Percentiles rank a stretch among this genome's conserved stretches.
Evolutionary conservation across 495 filamentous ascomycete genomes (phyloP).

Genomic region (Penicillium psychrofluorescens): DNA sequence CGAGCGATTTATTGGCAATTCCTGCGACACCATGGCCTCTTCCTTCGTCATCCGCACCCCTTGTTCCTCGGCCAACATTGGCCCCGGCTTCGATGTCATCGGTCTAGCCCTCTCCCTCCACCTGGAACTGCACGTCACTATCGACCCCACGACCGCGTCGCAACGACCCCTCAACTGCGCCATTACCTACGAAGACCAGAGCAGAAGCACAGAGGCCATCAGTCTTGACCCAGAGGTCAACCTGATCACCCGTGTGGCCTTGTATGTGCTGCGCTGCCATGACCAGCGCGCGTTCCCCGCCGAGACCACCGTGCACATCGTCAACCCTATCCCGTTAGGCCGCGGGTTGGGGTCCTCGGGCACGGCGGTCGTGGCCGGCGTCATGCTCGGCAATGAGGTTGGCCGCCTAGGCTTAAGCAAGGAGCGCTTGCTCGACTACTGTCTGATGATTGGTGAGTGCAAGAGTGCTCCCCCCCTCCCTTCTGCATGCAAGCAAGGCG

Average conservation of each 20-base stretch:
- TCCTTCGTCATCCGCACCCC: slow-evolving; percentile 61
- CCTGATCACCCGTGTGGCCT: slow-evolving; percentile 80
- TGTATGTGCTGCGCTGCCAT: slow-evolving; percentile 91
- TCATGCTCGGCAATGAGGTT: slow-evolving; percentile 83
- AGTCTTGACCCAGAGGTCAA: slow-evolving; percentile 72
- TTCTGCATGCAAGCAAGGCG: background rate
- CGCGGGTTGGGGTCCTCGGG: slow-evolving; percentile 88
- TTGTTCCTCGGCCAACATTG: slow-evolving; percentile 93
- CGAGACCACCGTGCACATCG: slow-evolving; percentile 85
- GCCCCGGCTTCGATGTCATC: slow-evolving; percentile 94
- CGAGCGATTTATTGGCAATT: background rate
- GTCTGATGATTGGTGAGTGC: slow-evolving; percentile 74
- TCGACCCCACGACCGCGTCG: slow-evolving; percentile 49
- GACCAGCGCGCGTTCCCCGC: slow-evolving; percentile 70
- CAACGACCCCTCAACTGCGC: slow-evolving; percentile 70
- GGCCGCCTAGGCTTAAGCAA: slow-evolving; percentile 72
- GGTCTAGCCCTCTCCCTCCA: slow-evolving; percentile 87
- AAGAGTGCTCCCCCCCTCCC: background rate
- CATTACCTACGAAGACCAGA: slow-evolving; percentile 82
- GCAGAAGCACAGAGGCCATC: slow-evolving; percentile 66
- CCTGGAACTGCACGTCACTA: slow-evolving; percentile 73
- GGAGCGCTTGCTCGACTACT: slow-evolving; percentile 85
- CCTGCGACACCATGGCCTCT: slow-evolving; percentile 7
- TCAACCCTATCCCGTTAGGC: slow-evolving; percentile 87
- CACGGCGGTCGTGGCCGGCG: slow-evolving; percentile 90